Evolutionary conservation across 2,329 filamentous ascomycete genomes (phyloP).

Genomic region (Dothideomycetes sp.): DNA sequence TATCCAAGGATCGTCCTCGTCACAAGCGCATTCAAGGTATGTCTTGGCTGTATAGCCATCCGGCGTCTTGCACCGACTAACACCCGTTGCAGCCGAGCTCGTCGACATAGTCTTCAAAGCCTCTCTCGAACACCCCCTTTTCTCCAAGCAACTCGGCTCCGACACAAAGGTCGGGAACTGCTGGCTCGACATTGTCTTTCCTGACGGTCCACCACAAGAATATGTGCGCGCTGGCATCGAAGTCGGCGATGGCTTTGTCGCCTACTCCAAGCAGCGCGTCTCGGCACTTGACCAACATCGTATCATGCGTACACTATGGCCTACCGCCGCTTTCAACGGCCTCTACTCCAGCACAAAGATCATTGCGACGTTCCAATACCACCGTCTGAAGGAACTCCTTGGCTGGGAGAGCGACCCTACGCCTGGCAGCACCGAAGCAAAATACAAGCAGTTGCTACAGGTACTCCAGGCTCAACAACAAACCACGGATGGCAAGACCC

Average conservation of each 20-base stretch:
- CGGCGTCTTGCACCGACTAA: constrained; percentile 11
- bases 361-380: constrained; percentile 28
- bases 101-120: constrained; percentile 27
- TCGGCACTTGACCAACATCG: constrained; percentile 33
- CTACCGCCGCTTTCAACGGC: constrained; percentile 27
- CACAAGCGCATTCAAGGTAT: constrained; percentile 32
- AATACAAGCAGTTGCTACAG: constrained; percentile 22
- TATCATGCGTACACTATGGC: constrained; percentile 30
- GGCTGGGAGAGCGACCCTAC: constrained; percentile 26
- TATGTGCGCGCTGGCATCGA: constrained; percentile 40
- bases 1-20: constrained; percentile 34
- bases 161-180: constrained; percentile 32
- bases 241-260: constrained; percentile 30
- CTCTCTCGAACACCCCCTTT: constrained; percentile 24
- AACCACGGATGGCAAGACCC: constrained; percentile 15
- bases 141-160: constrained; percentile 28
- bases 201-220: constrained; percentile 39
- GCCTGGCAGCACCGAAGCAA: constrained; percentile 25
- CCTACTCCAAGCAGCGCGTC: constrained; percentile 33
- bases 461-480: constrained; percentile 23
- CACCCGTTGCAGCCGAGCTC: constrained; percentile 25
- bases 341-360: constrained; percentile 28
- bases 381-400: constrained; percentile 28
- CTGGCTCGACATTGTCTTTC: constrained; percentile 42
- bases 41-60: no score